Evolutionary conservation across 169 alveolate genomes (phyloP), one percentile per base, ranked within the genome.

Genomic region (Ophryocystis elektroscirrha): DNA sequence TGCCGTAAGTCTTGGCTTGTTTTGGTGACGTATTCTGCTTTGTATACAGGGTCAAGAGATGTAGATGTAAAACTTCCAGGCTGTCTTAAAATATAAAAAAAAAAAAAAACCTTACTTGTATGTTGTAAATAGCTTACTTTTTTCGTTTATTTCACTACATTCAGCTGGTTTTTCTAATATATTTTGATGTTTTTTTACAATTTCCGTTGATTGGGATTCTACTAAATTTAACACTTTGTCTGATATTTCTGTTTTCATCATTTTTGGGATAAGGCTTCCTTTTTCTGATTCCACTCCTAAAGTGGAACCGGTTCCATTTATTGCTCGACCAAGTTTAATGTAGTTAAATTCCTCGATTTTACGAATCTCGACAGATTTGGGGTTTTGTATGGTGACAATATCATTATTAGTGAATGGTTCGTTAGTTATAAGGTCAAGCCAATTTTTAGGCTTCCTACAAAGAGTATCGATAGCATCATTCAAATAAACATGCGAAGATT

Each of bases 401-500:
- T 42, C 64, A 30, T 48, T 24, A 57, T 68, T 58, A 3, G 81
- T 48, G 45, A 69, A 55, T 0, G 79, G 81, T 43, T 69, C 76
- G 12, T 56, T 67, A 25, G 75, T 57, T 38, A 76, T 25, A 24
- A 76, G 67, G 52, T 76, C 83, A 15, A 45, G 54, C 68, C 67
- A 73, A 41, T 39, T 32, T 46, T 70, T 48, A 20, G 80, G 63
- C 48, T 72, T 56, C 24, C 65, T 56, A 39, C 80, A 72, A 12
- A 83, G 70, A 41, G 71, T 68, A 16, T 77, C 78, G 28, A 70
- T 77, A n/a, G 91, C 81, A 27, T 75, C 86, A 37, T 59, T 56
- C 48, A 81, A 61, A 57, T 68, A 81, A 2, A 81, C 94, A 57
- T 86, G 63, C 2, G 94, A 94, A 19, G 85, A 67, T 36, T 69